Conservation (phyloP, 176 grass and related monocot species). For the Panicum miliaceum region DNA sequence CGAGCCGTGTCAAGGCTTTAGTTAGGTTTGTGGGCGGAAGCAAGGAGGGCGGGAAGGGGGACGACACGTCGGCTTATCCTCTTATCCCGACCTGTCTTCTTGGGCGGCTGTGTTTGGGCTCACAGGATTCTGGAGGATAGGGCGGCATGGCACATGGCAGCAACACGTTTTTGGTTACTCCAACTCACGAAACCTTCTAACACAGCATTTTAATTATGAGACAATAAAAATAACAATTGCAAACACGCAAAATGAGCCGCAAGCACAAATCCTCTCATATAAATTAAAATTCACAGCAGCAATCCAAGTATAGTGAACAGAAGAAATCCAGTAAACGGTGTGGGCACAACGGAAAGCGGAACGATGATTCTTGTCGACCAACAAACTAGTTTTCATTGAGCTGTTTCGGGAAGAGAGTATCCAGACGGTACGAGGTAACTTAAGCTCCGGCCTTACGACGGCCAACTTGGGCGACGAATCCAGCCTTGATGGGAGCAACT, state of each 20-base stretch:
- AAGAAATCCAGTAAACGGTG: constrained; percentile 32
- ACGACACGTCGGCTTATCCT: constrained; percentile 58
- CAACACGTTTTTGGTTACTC: constrained; percentile 13
- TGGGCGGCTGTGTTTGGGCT: constrained; percentile 34
- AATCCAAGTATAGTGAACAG: constrained; percentile 4
- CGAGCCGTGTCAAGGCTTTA: background rate
- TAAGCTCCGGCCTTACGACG: constrained; percentile 76
- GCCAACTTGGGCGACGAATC: constrained; percentile 85
- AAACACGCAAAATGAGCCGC: background rate
- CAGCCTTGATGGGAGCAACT: constrained; percentile 94
- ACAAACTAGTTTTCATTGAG: constrained; percentile 41
- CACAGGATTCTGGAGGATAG: constrained; percentile 40
- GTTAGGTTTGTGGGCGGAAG: background rate
- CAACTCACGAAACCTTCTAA: background rate
- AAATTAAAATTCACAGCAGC: constrained; percentile 32
- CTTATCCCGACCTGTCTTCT: constrained; percentile 42
- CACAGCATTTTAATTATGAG: background rate
- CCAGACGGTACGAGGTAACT: background rate
- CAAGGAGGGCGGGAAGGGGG: background rate
- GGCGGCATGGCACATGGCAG: constrained; percentile 5
- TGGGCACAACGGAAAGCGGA: constrained; percentile 28
- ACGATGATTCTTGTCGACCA: constrained; percentile 26
- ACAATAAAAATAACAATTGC: background rate
- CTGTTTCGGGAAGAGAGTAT: background rate
- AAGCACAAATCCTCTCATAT: constrained; percentile 36